These are phyloP conservation scores for Microsporum canis DNA, from an alignment of 2,329 filamentous ascomycete species.

Conservation along the genomic window DNA sequence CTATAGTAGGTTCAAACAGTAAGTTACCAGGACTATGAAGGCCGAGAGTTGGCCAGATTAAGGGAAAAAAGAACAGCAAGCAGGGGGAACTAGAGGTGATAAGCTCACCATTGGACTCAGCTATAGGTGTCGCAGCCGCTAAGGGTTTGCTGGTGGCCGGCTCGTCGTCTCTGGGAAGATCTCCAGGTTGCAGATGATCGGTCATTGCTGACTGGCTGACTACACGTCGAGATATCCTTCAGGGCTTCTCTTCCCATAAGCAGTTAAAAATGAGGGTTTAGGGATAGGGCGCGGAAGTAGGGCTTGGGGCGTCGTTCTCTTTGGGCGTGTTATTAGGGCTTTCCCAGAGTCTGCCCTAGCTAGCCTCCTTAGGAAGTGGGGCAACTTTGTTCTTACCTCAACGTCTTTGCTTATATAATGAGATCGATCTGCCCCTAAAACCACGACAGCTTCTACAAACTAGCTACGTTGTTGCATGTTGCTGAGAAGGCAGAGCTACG, in stretches of 20 bases:
- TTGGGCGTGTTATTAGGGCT: neutral
- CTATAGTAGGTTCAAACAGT: neutral
- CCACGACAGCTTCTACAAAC: neutral
- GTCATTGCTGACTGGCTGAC: neutral
- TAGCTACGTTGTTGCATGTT: neutral
- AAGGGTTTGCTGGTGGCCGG: slow-evolving; percentile 19
- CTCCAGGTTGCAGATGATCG: slow-evolving; percentile 11
- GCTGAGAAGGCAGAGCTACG: neutral
- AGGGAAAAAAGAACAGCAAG: neutral
- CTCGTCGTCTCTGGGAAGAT: neutral
- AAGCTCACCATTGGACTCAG: slow-evolving; percentile 27
- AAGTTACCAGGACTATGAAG: neutral
- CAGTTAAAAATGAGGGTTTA: slow-evolving; percentile 38
- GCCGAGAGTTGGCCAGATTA: neutral
- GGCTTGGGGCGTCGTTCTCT: slow-evolving; percentile 20
- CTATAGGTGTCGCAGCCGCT: slow-evolving; percentile 19
- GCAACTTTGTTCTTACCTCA: neutral
- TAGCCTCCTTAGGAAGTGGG: neutral
- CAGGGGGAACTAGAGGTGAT: neutral
- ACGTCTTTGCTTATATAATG: neutral
- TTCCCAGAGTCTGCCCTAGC: neutral
- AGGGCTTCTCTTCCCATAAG: slow-evolving; percentile 30
- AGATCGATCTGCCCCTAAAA: neutral
- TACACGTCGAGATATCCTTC: neutral
- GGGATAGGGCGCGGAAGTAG: slow-evolving; percentile 38